Percentiles rank a stretch among this genome's conserved stretches.
phyloP scores from a whole-genome alignment of 441 rosid species.

The Francoa sonchifolia region DNA sequence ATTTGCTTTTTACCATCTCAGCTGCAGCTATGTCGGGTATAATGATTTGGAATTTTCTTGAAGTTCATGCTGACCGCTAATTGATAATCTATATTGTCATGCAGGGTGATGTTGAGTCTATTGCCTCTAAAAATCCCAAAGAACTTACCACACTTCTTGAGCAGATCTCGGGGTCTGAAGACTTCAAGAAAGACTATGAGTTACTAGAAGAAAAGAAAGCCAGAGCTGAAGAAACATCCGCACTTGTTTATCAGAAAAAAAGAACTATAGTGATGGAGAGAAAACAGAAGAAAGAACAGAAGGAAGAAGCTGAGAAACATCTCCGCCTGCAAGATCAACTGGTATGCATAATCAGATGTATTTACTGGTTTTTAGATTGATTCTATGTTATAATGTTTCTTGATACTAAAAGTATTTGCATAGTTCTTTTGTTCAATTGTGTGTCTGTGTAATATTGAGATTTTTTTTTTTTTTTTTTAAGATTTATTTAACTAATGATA shows the following conservation, averaged over 20 bases:
- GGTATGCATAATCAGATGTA: conserved; percentile 31
- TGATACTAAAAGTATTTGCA: background rate
- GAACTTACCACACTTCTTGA: conserved; percentile 85
- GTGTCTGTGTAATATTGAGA: too few species aligned
- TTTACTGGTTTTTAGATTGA: conserved; percentile 1
- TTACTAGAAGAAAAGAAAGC: conserved; percentile 67
- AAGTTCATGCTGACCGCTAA: too few species aligned
- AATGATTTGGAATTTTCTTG: too few species aligned
- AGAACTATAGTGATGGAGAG: conserved; percentile 71
- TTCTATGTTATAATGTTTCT: conserved; percentile 4
- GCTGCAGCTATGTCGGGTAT: too few species aligned
- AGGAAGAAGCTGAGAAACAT: conserved; percentile 98
- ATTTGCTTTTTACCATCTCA: too few species aligned
- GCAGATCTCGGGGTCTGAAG: conserved; percentile 96
- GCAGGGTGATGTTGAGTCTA: conserved; percentile 98
- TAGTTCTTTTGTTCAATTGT: too few species aligned
- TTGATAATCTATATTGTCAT: conserved; percentile 8
- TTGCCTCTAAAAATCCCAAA: conserved; percentile 93
- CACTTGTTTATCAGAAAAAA: conserved; percentile 75
- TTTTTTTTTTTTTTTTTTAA: background rate
- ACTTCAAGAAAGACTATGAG: conserved; percentile 84
- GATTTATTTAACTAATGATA: background rate
- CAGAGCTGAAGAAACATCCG: conserved; percentile 76
- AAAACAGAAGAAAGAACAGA: conserved; percentile 96
- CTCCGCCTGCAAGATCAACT: conserved; percentile 74